Percentiles rank a stretch among this genome's conserved stretches.
Conservation (phyloP, 2,329 filamentous ascomycete species). For the Zasmidium angulare region DNA sequence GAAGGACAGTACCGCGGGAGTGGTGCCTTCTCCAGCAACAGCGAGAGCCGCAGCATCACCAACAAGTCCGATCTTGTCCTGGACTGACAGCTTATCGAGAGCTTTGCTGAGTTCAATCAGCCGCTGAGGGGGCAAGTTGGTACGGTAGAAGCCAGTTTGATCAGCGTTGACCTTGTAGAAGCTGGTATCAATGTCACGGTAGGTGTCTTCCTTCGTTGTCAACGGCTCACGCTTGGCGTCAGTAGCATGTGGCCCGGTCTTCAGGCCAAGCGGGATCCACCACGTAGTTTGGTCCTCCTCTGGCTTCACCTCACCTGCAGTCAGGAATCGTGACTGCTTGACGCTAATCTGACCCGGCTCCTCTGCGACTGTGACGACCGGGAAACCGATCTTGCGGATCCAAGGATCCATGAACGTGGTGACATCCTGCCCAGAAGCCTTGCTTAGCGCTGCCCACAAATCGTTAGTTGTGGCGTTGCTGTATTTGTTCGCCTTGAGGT, state of each 20-base stretch:
- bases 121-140: slow-evolving; percentile 85
- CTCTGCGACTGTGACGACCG: slow-evolving; percentile 82
- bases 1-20: slow-evolving; percentile 77
- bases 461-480: slow-evolving; percentile 88
- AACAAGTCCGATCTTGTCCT: slow-evolving; percentile 91
- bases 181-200: slow-evolving; percentile 69
- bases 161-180: slow-evolving; percentile 96
- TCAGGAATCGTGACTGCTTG: slow-evolving; percentile 85
- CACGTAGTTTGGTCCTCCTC: slow-evolving; percentile 90
- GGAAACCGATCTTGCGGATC: slow-evolving; percentile 95
- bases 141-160: slow-evolving; percentile 86
- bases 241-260: slow-evolving; percentile 67
- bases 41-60: slow-evolving; percentile 88
- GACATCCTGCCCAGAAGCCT: slow-evolving; percentile 85
- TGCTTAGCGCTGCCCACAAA: slow-evolving; percentile 83
- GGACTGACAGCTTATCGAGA: slow-evolving; percentile 71
- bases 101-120: slow-evolving; percentile 77
- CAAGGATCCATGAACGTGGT: slow-evolving; percentile 86
- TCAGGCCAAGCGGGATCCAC: slow-evolving; percentile 91
- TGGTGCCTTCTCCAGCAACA: slow-evolving; percentile 80
- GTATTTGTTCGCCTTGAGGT: slow-evolving; percentile 85
- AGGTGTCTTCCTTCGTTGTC: slow-evolving; percentile 72
- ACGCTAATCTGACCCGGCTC: slow-evolving; percentile 78
- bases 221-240: slow-evolving; percentile 67
- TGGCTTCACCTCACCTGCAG: slow-evolving; percentile 83